Evolutionary conservation across 805 yeast species (phyloP).

Genomic region (Zygosaccharomyces lentus): DNA sequence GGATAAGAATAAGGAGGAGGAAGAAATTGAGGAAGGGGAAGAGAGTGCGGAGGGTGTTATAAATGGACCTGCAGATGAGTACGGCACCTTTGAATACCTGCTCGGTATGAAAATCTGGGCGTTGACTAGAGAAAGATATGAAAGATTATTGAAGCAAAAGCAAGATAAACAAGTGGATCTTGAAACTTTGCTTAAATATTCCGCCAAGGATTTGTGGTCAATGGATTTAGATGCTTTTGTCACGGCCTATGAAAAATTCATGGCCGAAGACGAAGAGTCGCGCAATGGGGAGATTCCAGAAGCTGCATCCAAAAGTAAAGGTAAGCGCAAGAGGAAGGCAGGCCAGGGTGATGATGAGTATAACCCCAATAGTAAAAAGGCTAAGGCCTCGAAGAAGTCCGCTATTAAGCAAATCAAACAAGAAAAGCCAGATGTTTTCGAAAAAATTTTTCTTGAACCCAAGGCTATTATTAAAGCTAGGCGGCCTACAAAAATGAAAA

Average conservation of each 20-base stretch:
- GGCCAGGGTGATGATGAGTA: constrained; percentile 35
- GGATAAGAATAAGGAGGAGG: constrained; percentile 36
- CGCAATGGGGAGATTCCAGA: constrained; percentile 48
- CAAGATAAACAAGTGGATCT: constrained; percentile 71
- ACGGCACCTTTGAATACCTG: constrained; percentile 76
- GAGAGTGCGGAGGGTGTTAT: constrained; percentile 34
- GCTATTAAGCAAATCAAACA: constrained; percentile 25
- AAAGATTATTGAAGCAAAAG: constrained; percentile 66
- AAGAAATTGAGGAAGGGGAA: constrained; percentile 40
- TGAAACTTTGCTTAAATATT: constrained; percentile 54
- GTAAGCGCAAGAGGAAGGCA: constrained; percentile 27
- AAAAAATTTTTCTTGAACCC: constrained; percentile 29
- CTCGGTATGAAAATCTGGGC: constrained; percentile 94
- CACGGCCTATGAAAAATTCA: constrained; percentile 60
- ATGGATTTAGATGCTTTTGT: constrained; percentile 74
- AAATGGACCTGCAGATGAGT: constrained; percentile 46
- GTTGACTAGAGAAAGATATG: constrained; percentile 83
- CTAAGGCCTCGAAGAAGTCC: constrained; percentile 18
- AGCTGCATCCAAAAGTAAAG: constrained; percentile 42
- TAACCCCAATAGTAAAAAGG: constrained; percentile 26
- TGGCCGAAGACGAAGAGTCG: constrained; percentile 58
- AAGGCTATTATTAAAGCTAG: constrained; percentile 25
- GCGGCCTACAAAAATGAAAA: constrained; percentile 24
- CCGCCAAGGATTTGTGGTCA: constrained; percentile 87
- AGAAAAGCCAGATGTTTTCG: constrained; percentile 21